Evolutionary conservation across 192 early-diverging fungal genomes (phyloP).

Genomic region (Umbelopsis isabellina): DNA sequence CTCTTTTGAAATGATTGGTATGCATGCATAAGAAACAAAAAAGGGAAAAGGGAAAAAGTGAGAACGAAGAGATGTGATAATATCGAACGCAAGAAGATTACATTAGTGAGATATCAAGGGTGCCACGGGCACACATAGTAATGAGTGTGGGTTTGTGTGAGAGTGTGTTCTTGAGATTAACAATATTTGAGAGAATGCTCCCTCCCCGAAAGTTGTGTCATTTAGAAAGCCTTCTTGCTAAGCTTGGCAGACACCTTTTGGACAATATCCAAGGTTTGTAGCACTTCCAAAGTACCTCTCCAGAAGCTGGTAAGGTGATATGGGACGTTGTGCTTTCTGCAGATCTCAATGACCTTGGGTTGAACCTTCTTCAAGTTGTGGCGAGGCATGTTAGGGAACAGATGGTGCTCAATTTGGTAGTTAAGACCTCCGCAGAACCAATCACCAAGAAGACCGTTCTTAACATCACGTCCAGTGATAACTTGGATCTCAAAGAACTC

Average conservation of each 20-base stretch:
- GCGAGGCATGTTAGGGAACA: slow-evolving; percentile 82
- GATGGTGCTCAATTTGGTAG: slow-evolving; percentile 88
- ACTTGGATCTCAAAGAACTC: slow-evolving; percentile 79
- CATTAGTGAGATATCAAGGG: slow-evolving; percentile 18
- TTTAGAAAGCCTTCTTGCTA: slow-evolving; percentile 38
- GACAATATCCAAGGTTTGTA: slow-evolving; percentile 35
- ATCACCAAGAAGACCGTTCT: slow-evolving; percentile 59
- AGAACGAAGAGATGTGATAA: too few species aligned
- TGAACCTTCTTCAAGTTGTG: slow-evolving; percentile 68
- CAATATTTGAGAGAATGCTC: too few species aligned
- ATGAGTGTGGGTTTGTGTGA: neutral
- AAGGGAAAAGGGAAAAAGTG: neutral
- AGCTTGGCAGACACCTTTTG: slow-evolving; percentile 35
- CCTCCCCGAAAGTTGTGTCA: neutral
- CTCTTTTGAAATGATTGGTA: too few species aligned
- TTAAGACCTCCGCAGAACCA: slow-evolving; percentile 87
- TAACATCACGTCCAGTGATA: slow-evolving; percentile 80
- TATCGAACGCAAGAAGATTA: neutral
- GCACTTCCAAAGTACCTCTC: slow-evolving; percentile 38
- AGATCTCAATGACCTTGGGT: slow-evolving; percentile 65
- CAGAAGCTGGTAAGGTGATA: slow-evolving; percentile 67
- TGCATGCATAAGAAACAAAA: neutral
- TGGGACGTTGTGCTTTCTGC: slow-evolving; percentile 65
- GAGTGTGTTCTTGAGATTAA: too few species aligned
- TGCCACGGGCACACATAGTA: neutral